Evolutionary conservation across 176 grass and related monocot genomes (phyloP), one percentile per base, ranked within the genome.

Genomic region (Luzula sylvatica): DNA sequence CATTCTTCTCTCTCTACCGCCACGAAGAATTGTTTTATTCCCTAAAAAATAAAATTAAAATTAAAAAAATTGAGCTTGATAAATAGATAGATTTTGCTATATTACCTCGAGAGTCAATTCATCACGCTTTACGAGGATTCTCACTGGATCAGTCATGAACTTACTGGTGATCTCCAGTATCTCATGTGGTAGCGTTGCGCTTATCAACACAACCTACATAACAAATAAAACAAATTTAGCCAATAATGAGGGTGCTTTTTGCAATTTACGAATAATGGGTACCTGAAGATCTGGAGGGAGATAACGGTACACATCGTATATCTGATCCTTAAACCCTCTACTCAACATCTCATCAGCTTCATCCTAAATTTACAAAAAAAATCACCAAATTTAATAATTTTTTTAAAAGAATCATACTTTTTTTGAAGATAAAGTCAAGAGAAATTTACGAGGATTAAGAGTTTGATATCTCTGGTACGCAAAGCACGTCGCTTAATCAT

Each of bases 21-120:
- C 53, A 96, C 84, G 72, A 96, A 89, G 59, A 96, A 96, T 71
- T 96, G 90, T 68, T 96, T 96, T 45, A 96, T 89, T 3, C 90
- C 84, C 90, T 98, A 41, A 15, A 58, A 51, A 57, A 7, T 66
- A 2, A 16, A 19, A 61, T 50, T 16, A 29, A 52, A 14, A 56
- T 23, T 52, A 47, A 25, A 5, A 29, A 52, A 14, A 56, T 23
- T 52, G 42, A 25, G 3, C n/a, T 8, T 14, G 23, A 12, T 58
- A 48, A 40, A 45, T 20, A 75, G 52, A 62, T 20, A 23, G 9
- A 11, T 51, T 47, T 32, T 38, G 66, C n/a, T 55, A n/a, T n/a
- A n/a, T 73, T 82, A 98, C 92, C 92, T 96, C 90, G 23, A 86
- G 68, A 11, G 84, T 96, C 81, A 96, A 71, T 45, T 96, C 84